Evolutionary conservation across 768 basidiomycete species (phyloP).

Genomic region (Leccinellum albellum): DNA sequence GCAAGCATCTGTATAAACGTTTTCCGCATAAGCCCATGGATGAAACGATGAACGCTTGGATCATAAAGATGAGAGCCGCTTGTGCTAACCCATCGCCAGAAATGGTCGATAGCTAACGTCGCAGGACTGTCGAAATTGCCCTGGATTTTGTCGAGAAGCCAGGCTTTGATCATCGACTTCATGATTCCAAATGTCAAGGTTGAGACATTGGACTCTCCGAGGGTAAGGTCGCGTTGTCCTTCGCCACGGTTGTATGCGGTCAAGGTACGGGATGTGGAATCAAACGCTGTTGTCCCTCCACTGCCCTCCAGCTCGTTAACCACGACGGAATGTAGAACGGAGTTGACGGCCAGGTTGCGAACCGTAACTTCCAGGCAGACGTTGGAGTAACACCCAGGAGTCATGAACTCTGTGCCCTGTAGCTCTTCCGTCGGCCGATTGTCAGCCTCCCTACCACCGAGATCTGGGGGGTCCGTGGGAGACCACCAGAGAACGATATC

Average conservation of each 20-base stretch:
- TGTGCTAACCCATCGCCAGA: slow-evolving; percentile 96
- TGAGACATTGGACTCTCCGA: slow-evolving; percentile 89
- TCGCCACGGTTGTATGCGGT: slow-evolving; percentile 78
- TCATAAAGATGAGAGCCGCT: slow-evolving; percentile 85
- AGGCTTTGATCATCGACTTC: slow-evolving; percentile 82
- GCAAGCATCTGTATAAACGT: slow-evolving; percentile 95
- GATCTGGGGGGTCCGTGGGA: slow-evolving; percentile 78
- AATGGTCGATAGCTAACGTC: slow-evolving; percentile 78
- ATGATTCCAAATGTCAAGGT: slow-evolving; percentile 81
- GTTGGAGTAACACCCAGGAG: slow-evolving; percentile 85
- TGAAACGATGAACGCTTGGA: slow-evolving; percentile 86
- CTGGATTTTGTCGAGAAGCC: slow-evolving; percentile 86
- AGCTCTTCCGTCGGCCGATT: slow-evolving; percentile 71
- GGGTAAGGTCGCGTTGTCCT: slow-evolving; percentile 59
- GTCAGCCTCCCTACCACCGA: slow-evolving; percentile 92
- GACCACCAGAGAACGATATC: slow-evolving; percentile 99
- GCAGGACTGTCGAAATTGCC: slow-evolving; percentile 63
- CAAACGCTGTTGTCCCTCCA: slow-evolving; percentile 90
- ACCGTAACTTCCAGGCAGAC: slow-evolving; percentile 89
- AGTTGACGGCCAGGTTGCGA: slow-evolving; percentile 89
- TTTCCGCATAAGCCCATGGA: slow-evolving; percentile 96
- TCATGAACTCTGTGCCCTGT: slow-evolving; percentile 78
- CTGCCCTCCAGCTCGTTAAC: slow-evolving; percentile 98
- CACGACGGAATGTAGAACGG: slow-evolving; percentile 88
- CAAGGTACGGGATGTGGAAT: slow-evolving; percentile 86